phyloP scores from a whole-genome alignment of 1,284 basidiomycete genomes.

The Ceratobasidium sp. region DNA sequence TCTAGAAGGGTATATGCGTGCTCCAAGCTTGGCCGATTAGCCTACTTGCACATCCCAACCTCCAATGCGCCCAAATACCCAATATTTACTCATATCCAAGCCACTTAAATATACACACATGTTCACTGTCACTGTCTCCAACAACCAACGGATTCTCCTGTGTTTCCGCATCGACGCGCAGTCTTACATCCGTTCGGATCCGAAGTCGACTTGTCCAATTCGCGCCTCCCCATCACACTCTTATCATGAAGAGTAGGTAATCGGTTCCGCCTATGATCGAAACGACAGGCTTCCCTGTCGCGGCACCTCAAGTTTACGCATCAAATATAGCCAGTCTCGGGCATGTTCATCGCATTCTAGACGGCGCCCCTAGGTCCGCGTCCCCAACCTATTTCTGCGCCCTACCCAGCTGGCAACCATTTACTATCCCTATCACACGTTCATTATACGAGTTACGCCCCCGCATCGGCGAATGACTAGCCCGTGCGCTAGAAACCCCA shows the following conservation, averaged over 20 bases:
- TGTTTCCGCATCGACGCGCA: not conserved
- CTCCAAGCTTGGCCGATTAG: not conserved
- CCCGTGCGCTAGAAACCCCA: not conserved
- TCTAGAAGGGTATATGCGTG: not conserved
- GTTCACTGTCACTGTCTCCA: not conserved
- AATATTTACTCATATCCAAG: not conserved
- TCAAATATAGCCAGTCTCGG: not conserved
- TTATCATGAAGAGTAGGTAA: no score
- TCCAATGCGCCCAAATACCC: not conserved
- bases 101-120: not conserved
- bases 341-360: not conserved
- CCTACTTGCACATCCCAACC: not conserved
- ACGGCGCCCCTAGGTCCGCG: not conserved
- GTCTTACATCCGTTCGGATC: slow-evolving; percentile 1
- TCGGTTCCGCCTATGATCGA: not conserved
- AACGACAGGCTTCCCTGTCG: not conserved
- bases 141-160: not conserved
- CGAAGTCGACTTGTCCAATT: not conserved
- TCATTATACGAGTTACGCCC: not conserved
- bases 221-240: not conserved
- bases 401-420: not conserved
- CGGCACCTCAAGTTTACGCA: not conserved
- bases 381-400: not conserved
- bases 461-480: not conserved
- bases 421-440: not conserved